Evolutionary conservation across 164 flowering plant species (phyloP).

Genomic region (Vitis rupestris): DNA sequence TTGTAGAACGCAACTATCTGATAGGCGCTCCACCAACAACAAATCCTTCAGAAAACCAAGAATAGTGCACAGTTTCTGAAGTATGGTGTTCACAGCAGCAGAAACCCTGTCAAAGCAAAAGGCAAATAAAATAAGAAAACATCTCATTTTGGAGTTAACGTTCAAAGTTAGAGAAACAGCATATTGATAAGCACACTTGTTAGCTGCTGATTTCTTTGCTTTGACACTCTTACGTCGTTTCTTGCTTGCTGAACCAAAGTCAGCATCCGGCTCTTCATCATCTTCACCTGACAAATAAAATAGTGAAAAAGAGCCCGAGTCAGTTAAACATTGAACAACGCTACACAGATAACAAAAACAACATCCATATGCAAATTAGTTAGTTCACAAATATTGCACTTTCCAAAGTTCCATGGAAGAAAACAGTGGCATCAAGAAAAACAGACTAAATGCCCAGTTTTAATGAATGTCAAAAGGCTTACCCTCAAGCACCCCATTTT

Average conservation of each 20-base stretch:
- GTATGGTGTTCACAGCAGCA: conserved; percentile 55
- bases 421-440: background rate
- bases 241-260: conserved; percentile 68
- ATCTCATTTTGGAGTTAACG: conserved; percentile 11
- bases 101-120: conserved; percentile 55
- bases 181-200: conserved; percentile 54
- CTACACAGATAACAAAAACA: background rate
- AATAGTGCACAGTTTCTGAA: conserved; percentile 89
- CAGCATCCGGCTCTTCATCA: conserved; percentile 68
- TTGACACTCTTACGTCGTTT: conserved; percentile 62
- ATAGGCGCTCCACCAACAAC: conserved; percentile 69
- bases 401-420: background rate
- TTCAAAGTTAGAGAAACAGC: conserved; percentile 12
- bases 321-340: background rate
- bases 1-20: conserved; percentile 93
- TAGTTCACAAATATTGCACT: background rate
- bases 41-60: conserved; percentile 79
- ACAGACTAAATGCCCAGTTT: background rate
- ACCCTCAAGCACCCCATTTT: conserved; percentile 67
- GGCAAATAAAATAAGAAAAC: conserved; percentile 16
- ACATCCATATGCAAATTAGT: background rate
- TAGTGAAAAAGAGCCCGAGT: background rate
- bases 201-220: conserved; percentile 62
- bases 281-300: conserved; percentile 54
- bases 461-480: conserved; percentile 10